A percentile compares a stretch with the other conserved stretches of the same genome.
phyloP scores from a whole-genome alignment of 2,329 filamentous ascomycete species.

The Corniculantispora saksenae region DNA sequence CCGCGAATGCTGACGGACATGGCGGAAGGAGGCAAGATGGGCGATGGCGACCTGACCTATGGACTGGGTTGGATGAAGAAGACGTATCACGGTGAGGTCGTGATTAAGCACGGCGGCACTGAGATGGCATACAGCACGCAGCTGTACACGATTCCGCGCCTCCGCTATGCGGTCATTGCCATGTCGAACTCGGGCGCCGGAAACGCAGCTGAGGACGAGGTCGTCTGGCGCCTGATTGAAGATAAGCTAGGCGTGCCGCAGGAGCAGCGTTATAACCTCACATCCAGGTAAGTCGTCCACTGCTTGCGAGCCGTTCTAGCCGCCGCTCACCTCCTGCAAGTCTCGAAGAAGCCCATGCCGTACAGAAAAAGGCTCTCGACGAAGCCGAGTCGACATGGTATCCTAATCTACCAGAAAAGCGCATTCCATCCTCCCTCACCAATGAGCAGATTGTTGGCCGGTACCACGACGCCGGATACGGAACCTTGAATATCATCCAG shows the following conservation, averaged over 20 bases:
- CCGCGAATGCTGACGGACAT: constrained; percentile 1
- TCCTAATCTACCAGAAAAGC: constrained; percentile 7
- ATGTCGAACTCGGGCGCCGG: constrained; percentile 13
- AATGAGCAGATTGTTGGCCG: constrained; percentile 10
- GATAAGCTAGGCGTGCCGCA: constrained; percentile 9
- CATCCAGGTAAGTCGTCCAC: constrained; percentile 7
- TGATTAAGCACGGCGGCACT: constrained; percentile 4
- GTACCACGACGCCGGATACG: constrained; percentile 17
- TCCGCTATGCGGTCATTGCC: background rate
- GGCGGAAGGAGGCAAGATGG: background rate
- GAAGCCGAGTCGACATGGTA: background rate
- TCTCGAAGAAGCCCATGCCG: background rate
- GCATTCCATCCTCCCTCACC: background rate
- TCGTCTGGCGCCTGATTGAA: constrained; percentile 14
- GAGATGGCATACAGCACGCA: constrained; percentile 1
- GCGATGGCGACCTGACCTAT: constrained; percentile 10
- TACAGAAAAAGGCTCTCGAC: background rate
- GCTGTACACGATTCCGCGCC: background rate
- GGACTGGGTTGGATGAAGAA: constrained; percentile 14
- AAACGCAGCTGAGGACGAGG: constrained; percentile 10
- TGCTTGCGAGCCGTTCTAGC: background rate
- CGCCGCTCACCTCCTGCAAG: background rate
- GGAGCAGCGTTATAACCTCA: background rate
- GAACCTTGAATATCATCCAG: constrained; percentile 6
- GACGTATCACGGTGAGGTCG: constrained; percentile 13